A percentile compares a stretch with the other conserved stretches of the same genome.
phyloP scores from a whole-genome alignment of 768 basidiomycete species.

The Boletellus sp. region DNA sequence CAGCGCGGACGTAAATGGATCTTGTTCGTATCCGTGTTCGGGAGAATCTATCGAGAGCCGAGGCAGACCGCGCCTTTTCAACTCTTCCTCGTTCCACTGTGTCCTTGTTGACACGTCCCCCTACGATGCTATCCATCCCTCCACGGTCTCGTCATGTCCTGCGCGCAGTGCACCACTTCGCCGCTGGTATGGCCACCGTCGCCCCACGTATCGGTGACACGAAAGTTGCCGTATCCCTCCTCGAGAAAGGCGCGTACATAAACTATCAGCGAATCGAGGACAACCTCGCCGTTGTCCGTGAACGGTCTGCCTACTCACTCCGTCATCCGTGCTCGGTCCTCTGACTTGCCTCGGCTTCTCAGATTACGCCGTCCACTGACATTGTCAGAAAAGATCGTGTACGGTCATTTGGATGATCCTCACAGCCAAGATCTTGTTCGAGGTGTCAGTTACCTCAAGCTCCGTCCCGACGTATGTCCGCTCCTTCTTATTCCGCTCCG shows the following conservation, averaged over 20 bases:
- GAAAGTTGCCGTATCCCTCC: slow-evolving; percentile 83
- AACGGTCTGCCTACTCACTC: slow-evolving; percentile 62
- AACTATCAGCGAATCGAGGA: slow-evolving; percentile 98
- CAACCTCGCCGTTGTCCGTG: slow-evolving; percentile 84
- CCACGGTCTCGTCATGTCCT: slow-evolving; percentile 51
- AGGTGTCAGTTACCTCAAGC: slow-evolving; percentile 93
- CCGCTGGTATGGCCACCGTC: slow-evolving; percentile 78
- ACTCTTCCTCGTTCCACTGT: not conserved
- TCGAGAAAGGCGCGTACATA: slow-evolving; percentile 80
- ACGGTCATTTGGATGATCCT: slow-evolving; percentile 96
- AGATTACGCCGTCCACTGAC: slow-evolving; percentile 90
- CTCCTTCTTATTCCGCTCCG: not conserved
- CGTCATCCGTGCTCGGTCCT: too few species aligned
- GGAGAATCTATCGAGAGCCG: too few species aligned
- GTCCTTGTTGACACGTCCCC: slow-evolving; percentile 26
- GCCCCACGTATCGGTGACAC: slow-evolving; percentile 81
- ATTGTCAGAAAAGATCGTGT: slow-evolving; percentile 93
- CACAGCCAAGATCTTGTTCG: slow-evolving; percentile 87
- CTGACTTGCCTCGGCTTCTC: slow-evolving; percentile 1
- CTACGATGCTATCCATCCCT: slow-evolving; percentile 63
- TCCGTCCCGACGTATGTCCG: slow-evolving; percentile 87
- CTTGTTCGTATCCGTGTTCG: too few species aligned
- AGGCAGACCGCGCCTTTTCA: too few species aligned
- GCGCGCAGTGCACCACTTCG: slow-evolving; percentile 49
- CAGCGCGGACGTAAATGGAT: too few species aligned